Conservation (phyloP, 345 rosid genomes). For the Dimocarpus longan region DNA sequence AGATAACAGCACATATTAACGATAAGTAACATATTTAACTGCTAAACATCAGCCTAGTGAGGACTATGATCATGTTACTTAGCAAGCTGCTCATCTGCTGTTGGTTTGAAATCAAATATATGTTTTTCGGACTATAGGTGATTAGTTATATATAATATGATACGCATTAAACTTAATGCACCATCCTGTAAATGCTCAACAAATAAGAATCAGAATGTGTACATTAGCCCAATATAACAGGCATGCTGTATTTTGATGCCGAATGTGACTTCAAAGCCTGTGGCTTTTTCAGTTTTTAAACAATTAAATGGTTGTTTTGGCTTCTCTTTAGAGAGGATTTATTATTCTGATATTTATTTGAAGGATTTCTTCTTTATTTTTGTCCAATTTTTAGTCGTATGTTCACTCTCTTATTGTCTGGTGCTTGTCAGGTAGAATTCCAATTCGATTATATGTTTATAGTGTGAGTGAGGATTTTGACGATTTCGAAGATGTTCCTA, state of each 20-base stretch:
- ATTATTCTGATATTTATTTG: neutral
- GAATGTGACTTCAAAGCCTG: neutral
- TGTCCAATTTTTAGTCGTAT: neutral
- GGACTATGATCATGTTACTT: neutral
- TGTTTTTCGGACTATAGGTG: neutral
- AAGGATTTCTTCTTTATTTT: neutral
- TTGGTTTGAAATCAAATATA: neutral
- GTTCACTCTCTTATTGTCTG: constrained; percentile 7
- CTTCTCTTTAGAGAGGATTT: neutral
- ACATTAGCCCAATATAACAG: neutral
- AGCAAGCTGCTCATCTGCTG: neutral
- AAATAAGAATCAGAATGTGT: neutral
- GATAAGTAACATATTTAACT: neutral
- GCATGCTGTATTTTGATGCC: neutral
- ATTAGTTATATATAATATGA: neutral
- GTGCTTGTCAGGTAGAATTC: constrained; percentile 64
- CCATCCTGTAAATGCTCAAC: neutral
- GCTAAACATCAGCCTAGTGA: neutral
- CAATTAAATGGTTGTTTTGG: neutral
- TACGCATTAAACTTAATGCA: neutral
- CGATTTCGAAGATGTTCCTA: constrained; percentile 65
- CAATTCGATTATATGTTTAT: constrained; percentile 78
- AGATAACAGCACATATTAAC: neutral
- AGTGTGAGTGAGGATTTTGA: constrained; percentile 55
- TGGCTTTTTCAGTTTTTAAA: neutral